phyloP scores from a whole-genome alignment of 108 stramenopile species.

The Cyclostephanos tholiformis region DNA sequence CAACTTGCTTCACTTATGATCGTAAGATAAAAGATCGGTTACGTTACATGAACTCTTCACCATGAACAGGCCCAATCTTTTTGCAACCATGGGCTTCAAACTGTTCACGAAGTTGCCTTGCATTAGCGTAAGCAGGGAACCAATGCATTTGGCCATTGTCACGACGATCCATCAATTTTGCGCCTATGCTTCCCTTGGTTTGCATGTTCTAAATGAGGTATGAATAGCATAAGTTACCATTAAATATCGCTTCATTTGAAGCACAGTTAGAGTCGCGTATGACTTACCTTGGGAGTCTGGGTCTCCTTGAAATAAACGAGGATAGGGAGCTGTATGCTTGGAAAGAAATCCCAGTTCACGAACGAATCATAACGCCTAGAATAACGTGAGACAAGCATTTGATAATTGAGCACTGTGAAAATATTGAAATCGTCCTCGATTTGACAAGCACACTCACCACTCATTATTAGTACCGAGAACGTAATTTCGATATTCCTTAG shows the following conservation, averaged over 20 bases:
- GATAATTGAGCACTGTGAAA: not conserved
- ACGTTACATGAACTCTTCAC: constrained; percentile 39
- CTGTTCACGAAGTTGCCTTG: constrained; percentile 50
- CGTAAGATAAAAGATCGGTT: not conserved
- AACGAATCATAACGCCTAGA: constrained; percentile 53
- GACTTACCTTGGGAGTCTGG: constrained; percentile 58
- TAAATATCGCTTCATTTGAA: not conserved
- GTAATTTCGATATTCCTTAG: constrained; percentile 46
- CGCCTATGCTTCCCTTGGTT: constrained; percentile 50
- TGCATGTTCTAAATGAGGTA: constrained; percentile 31
- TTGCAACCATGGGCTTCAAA: constrained; percentile 43
- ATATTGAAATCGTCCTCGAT: not conserved
- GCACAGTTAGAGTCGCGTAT: not conserved
- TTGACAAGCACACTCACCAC: constrained; percentile 11
- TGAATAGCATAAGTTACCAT: not conserved
- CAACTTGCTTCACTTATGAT: not conserved
- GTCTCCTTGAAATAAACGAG: constrained; percentile 87
- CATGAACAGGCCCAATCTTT: constrained; percentile 47
- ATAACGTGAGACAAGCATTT: not conserved
- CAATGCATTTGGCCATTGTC: constrained; percentile 65
- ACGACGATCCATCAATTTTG: constrained; percentile 54
- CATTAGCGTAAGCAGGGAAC: constrained; percentile 65
- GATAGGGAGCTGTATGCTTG: constrained; percentile 63
- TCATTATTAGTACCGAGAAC: constrained; percentile 46
- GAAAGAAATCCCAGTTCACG: constrained; percentile 85